Evolutionary conservation across 2,329 filamentous ascomycete genomes (phyloP).

Genomic region (Cercospora berteroae): DNA sequence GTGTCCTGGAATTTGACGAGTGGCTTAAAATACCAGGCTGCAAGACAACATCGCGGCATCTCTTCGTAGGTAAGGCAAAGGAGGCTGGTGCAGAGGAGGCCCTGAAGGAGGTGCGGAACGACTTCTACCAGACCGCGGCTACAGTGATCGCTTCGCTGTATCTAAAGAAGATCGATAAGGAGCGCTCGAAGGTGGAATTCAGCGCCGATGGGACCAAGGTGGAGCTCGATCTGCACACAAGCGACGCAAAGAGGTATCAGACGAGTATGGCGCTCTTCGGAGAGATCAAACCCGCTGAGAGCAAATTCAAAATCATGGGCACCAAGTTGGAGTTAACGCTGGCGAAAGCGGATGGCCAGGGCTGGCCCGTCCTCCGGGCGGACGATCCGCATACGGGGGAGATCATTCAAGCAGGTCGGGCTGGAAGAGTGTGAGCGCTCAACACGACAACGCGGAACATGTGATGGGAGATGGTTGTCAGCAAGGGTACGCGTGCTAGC

Average conservation of each 20-base stretch:
- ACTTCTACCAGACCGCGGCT: conserved; percentile 90
- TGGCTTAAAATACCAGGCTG: conserved; percentile 96
- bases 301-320: conserved; percentile 75
- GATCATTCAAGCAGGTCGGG: conserved; percentile 85
- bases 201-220: conserved; percentile 55
- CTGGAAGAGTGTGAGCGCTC: conserved; percentile 54
- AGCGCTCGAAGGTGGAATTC: conserved; percentile 71
- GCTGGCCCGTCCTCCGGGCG: conserved; percentile 81
- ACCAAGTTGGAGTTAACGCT: conserved; percentile 85
- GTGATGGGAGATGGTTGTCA: neutral
- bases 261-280: conserved; percentile 73
- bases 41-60: conserved; percentile 73
- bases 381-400: conserved; percentile 72
- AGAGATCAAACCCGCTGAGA: conserved; percentile 70
- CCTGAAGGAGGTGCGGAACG: conserved; percentile 77
- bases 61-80: conserved; percentile 75
- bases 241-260: conserved; percentile 79
- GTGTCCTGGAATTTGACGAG: conserved; percentile 94
- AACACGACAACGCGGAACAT: neutral
- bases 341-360: conserved; percentile 68
- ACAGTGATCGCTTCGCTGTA: conserved; percentile 89
- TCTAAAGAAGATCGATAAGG: conserved; percentile 93
- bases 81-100: conserved; percentile 65
- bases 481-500: neutral
- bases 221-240: conserved; percentile 78